Evolutionary conservation across 2,329 filamentous ascomycete genomes (phyloP).

Genomic region (Aureobasidium melanogenum): DNA sequence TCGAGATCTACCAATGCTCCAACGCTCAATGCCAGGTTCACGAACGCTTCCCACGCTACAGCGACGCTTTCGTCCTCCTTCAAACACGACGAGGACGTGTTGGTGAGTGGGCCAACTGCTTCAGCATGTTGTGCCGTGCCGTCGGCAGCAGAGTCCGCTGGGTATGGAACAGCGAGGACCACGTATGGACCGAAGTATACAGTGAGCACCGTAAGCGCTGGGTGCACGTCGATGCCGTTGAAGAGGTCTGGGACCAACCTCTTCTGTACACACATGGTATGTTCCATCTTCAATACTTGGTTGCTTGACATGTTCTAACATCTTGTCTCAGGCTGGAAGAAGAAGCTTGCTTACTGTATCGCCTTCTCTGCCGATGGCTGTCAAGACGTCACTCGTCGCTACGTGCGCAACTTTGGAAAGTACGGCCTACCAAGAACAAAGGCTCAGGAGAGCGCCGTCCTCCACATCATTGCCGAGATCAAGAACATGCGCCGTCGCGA

Average conservation of each 20-base stretch:
- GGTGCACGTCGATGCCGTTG: slow-evolving; percentile 94
- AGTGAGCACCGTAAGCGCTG: slow-evolving; percentile 87
- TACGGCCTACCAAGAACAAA: slow-evolving; percentile 66
- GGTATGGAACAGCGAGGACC: slow-evolving; percentile 97
- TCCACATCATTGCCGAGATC: slow-evolving; percentile 89
- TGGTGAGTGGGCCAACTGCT: slow-evolving; percentile 97
- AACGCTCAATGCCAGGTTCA: slow-evolving; percentile 63
- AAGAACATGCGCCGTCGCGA: slow-evolving; percentile 73
- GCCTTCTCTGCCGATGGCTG: slow-evolving; percentile 87
- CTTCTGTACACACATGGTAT: slow-evolving; percentile 77
- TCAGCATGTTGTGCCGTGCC: slow-evolving; percentile 94
- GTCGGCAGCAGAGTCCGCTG: slow-evolving; percentile 85
- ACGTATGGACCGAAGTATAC: slow-evolving; percentile 97
- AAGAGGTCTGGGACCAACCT: slow-evolving; percentile 92
- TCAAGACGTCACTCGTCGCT: slow-evolving; percentile 58
- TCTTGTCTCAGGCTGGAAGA: slow-evolving; percentile 65
- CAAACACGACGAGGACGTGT: slow-evolving; percentile 78
- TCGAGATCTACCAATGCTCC: slow-evolving; percentile 86
- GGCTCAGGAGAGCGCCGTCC: slow-evolving; percentile 79
- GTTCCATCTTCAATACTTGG: slow-evolving; percentile 19
- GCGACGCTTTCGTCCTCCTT: slow-evolving; percentile 85
- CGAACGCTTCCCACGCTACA: slow-evolving; percentile 89
- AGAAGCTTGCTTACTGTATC: slow-evolving; percentile 94
- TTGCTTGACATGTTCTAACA: slow-evolving; percentile 14
- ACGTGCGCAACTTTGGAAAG: slow-evolving; percentile 59